Evolutionary conservation across 2,329 filamentous ascomycete genomes (phyloP).

Genomic region (Pseudogymnoascus sp.): DNA sequence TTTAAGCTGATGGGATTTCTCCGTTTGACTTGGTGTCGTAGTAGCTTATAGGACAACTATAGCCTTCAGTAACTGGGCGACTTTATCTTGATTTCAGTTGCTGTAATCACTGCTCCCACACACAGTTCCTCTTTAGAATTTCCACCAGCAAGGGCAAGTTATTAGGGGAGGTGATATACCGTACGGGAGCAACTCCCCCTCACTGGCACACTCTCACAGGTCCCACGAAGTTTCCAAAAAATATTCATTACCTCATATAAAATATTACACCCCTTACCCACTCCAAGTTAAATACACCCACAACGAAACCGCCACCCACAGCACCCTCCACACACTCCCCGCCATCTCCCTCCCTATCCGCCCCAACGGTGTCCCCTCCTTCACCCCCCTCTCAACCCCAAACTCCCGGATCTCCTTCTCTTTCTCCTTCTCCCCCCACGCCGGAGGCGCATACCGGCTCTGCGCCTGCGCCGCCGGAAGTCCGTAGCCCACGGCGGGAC

Average conservation of each 20-base stretch:
- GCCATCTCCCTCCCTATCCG: constrained; percentile 54
- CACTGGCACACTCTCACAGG: background rate
- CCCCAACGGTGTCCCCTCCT: constrained; percentile 32
- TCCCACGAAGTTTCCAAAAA: background rate
- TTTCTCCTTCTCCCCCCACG: constrained; percentile 8
- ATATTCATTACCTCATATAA: constrained; percentile 3
- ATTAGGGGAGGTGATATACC: too few species aligned
- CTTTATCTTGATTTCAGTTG: too few species aligned
- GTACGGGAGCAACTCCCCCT: background rate
- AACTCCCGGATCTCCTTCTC: constrained; percentile 3
- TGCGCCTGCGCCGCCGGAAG: constrained; percentile 19
- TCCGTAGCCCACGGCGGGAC: constrained; percentile 26
- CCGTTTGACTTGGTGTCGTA: too few species aligned
- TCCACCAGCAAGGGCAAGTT: too few species aligned
- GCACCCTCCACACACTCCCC: constrained; percentile 54
- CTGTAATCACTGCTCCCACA: too few species aligned
- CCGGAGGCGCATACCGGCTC: constrained; percentile 16
- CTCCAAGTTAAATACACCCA: constrained; percentile 62
- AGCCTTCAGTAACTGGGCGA: too few species aligned
- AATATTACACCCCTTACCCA: constrained; percentile 36
- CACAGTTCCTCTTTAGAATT: background rate
- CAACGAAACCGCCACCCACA: constrained; percentile 54
- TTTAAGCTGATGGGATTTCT: too few species aligned
- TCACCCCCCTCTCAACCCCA: constrained; percentile 15
- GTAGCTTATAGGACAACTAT: too few species aligned